A percentile compares a stretch with the other conserved stretches of the same genome.
phyloP scores from a whole-genome alignment of 495 filamentous ascomycete genomes.

The Hypoxylon perforatum region DNA sequence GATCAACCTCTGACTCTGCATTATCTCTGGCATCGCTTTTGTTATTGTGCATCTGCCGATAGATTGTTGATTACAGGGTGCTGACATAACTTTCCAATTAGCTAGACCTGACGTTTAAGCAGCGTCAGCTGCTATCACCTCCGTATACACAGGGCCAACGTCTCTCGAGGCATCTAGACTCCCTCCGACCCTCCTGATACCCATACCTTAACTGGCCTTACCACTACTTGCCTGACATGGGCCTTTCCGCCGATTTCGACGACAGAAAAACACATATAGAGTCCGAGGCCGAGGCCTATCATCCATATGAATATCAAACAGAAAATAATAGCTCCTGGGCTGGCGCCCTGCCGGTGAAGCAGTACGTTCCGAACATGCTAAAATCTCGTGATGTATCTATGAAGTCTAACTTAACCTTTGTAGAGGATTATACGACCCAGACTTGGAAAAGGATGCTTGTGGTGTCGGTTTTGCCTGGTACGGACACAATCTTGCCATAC shows the following conservation, averaged over 20 bases:
- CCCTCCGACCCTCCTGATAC: conserved; percentile 24
- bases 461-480: conserved; percentile 99
- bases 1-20: conserved; percentile 27
- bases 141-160: conserved; percentile 28
- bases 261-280: conserved; percentile 65
- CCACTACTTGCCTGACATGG: conserved; percentile 67
- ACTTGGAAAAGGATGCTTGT: conserved; percentile 98
- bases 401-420: conserved; percentile 28
- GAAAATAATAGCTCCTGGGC: conserved; percentile 95
- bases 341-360: conserved; percentile 92
- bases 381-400: background rate
- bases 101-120: conserved; percentile 41
- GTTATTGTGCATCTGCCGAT: conserved; percentile 31
- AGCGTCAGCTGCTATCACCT: conserved; percentile 41
- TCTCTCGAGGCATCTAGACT: conserved; percentile 32
- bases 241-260: conserved; percentile 65
- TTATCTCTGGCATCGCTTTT: conserved; percentile 32
- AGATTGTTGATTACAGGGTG: conserved; percentile 19
- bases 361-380: conserved; percentile 60
- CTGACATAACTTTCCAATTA: conserved; percentile 31
- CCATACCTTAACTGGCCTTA: conserved; percentile 38
- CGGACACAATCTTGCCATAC: conserved; percentile 44
- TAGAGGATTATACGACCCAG: conserved; percentile 92
- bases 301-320: conserved; percentile 84
- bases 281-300: conserved; percentile 62